These are phyloP conservation scores for Helotiales sp. DNA, from an alignment of 2,329 filamentous ascomycete genomes.

Conservation along the genomic window DNA sequence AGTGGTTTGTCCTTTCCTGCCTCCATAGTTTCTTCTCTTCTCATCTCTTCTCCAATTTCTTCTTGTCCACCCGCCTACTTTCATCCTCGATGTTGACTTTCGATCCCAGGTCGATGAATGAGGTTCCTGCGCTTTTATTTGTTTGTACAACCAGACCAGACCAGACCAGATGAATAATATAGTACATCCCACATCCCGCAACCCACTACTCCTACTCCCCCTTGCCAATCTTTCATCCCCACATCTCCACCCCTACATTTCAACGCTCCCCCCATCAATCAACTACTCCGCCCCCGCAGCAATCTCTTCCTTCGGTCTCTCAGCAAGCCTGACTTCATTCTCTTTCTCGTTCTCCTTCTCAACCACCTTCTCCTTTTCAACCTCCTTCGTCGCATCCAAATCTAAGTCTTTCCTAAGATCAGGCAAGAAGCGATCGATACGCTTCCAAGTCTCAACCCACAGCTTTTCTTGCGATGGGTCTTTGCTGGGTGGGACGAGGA, in stretches of 20 bases:
- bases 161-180: slow-evolving; percentile 3
- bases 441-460: slow-evolving; percentile 68
- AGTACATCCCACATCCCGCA: background rate
- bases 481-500: slow-evolving; percentile 72
- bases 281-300: background rate
- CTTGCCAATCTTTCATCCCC: background rate
- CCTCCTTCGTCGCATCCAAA: slow-evolving; percentile 50
- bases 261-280: background rate
- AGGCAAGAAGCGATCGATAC: slow-evolving; percentile 68
- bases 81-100: background rate
- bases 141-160: slow-evolving; percentile 3
- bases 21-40: background rate
- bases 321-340: background rate
- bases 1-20: background rate
- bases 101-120: background rate
- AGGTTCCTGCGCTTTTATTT: background rate
- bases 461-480: slow-evolving; percentile 60
- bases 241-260: background rate
- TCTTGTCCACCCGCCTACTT: background rate
- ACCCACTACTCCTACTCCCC: too few relatives aligned
- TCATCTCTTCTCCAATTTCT: background rate
- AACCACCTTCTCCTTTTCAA: slow-evolving; percentile 8
- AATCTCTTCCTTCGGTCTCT: slow-evolving; percentile 1
- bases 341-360: slow-evolving; percentile 4
- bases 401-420: slow-evolving; percentile 62